Base-by-base conservation (phyloP, 1,284 basidiomycete species). In the Moniliella sp. region DNA sequence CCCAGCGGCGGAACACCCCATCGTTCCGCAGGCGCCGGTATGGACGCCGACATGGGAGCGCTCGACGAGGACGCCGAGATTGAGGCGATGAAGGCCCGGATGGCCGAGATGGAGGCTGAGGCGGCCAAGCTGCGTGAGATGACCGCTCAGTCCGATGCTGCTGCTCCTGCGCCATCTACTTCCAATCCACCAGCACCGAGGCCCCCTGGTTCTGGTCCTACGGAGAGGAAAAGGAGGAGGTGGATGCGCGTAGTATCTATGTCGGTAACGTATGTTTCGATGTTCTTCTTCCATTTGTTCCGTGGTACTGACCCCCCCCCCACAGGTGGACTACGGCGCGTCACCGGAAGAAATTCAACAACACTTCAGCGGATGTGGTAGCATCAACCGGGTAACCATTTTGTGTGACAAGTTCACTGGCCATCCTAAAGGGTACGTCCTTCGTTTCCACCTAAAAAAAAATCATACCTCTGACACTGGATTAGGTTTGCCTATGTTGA, bases 381-480 rank as follows among this genome's bases (percentile, higher is more conserved):
- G 80, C 13, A 97, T 99, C 63, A 97, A 99, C 66, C 74, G 91
- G 49, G 84, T 99, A 31, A 99, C 91, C 0, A 99, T 99, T 54
- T 72, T 97, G 15, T 97, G 91, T 63, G 91, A 99, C 70, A 97
- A 97, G 66, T 97, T 93, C 63, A 94, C 88, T 11, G 91, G 91
- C 27, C 88, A 94, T 67, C 88, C 91, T 25, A 97, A 94, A 73
- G 91, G 88, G 81, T 86, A 46, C 40, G 74, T 65, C 10, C 27
- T 2, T 12, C 17, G 33, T 39, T 27, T 17, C 25, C 16, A n/a
- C 12, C 1, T 5, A n/a, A n/a, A 17, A 23, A 23, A 8, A 11
- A 4, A 11, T 15, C 4, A 4, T 12, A 3, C n/a, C 30, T 31
- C 3, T 4, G 7, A 21, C 26, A 26, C 2, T 23, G 8, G 8